Base-by-base conservation (phyloP, 768 basidiomycete species). In the Clitopilus hobsonii region DNA sequence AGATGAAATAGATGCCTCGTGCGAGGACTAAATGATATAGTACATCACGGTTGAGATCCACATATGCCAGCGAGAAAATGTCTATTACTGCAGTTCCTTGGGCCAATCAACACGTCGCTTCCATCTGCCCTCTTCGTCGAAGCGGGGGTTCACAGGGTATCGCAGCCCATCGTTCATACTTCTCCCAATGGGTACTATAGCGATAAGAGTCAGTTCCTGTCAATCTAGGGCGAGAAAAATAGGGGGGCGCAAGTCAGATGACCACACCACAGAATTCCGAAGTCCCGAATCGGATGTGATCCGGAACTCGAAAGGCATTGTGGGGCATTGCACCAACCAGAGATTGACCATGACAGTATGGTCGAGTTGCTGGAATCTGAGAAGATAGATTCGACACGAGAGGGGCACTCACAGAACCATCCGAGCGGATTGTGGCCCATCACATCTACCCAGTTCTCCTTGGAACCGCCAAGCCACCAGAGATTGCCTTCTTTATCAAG, bases 401-500 rank as follows among this genome's bases (percentile, higher is more conserved):
- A 29, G 47, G 45, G 22, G 38, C 22, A 84, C 87, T 80, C 68
- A 95, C 94, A 71, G 58, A 94, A 76, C 94, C 94, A 97, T 32
- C 85, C 82, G 67, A 78, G 76, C 54, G 69, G 67, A 55, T 72
- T 80, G 28, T 61, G 69, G 7, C 94, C 94, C 92, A 98, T 96
- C 41, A 88, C 86, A 49, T 83, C 80, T 60, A 80, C 78, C 94
- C 94, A 97, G 59, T 86, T 87, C 38, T 70, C 73, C 49, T 74
- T 67, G 45, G 61, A 56, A 58, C 76, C 81, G 24, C 89, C 94
- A 29, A 83, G 69, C 85, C 88, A 91, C 94, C 94, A 98, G 6
- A 95, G 69, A 65, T 94, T 86, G 0, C 89, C 93, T 64, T 95
- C 94, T 26, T 75, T 81, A 6, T 77, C 74, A 0, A 89, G 73